Evolutionary conservation across 441 rosid species (phyloP).

Genomic region (Populus tomentosa): DNA sequence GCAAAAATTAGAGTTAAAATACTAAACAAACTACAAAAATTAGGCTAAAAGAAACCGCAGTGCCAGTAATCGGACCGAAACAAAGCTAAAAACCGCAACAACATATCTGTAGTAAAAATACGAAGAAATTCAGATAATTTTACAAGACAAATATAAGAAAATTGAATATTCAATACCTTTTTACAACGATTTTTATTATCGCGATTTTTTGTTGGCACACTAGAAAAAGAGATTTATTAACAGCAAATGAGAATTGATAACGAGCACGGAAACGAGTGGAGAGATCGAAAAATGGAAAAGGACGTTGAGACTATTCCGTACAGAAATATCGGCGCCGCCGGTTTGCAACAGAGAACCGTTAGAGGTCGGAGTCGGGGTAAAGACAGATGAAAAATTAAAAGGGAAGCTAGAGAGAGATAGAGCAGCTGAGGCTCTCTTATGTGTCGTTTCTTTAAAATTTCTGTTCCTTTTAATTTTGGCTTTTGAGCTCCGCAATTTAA

Average conservation of each 20-base stretch:
- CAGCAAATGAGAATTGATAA: not conserved
- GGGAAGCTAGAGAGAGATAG: conserved; percentile 15
- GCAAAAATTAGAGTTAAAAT: not conserved
- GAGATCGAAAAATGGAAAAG: conserved; percentile 9
- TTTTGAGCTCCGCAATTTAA: not conserved
- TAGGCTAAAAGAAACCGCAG: not conserved
- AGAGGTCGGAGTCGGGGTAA: conserved; percentile 48
- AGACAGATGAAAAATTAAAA: conserved; percentile 12
- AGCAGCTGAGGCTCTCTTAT: not conserved
- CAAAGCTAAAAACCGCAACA: not conserved
- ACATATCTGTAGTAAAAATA: not conserved
- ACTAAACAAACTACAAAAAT: not conserved
- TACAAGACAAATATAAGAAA: not conserved
- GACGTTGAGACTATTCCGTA: conserved; percentile 6
- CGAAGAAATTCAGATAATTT: not conserved
- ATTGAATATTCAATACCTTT: not conserved
- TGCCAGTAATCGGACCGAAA: not conserved
- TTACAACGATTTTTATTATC: too few relatives aligned
- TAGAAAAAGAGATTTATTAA: not conserved
- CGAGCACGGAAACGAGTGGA: conserved; percentile 8
- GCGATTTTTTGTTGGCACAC: not conserved
- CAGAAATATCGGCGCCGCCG: conserved; percentile 20
- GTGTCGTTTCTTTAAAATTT: conserved; percentile 21
- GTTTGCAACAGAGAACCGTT: conserved; percentile 51
- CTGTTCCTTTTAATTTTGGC: not conserved